These are phyloP conservation scores for Flaveria sonorensis DNA, from an alignment of 129 eudicot species.

Conservation along the genomic window DNA sequence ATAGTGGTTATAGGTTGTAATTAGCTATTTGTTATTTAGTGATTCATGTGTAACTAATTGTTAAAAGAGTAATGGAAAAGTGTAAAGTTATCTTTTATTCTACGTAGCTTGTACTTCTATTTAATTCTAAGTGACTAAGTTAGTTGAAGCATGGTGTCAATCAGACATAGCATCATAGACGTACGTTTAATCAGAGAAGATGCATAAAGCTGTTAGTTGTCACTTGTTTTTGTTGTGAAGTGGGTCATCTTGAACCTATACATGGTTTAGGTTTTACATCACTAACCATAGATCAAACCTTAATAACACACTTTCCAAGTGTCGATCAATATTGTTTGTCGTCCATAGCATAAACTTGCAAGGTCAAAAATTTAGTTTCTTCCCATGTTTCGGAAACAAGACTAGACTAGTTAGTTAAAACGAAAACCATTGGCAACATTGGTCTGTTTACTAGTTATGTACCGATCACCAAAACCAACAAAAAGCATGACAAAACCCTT, in stretches of 20 bases:
- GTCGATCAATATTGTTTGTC: neutral
- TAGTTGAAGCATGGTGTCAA: neutral
- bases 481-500: neutral
- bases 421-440: neutral
- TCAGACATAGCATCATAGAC: neutral
- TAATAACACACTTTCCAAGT: neutral
- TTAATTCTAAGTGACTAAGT: neutral
- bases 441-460: neutral
- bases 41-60: neutral
- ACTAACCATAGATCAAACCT: neutral
- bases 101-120: neutral
- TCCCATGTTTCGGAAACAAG: neutral
- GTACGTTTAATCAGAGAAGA: neutral
- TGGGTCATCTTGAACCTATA: constrained; percentile 11
- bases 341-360: neutral
- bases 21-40: neutral
- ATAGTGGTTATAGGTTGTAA: too few species aligned
- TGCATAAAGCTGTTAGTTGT: constrained; percentile 15
- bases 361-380: neutral
- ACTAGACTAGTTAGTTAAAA: neutral
- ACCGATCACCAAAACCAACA: neutral
- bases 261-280: neutral
- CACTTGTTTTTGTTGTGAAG: constrained; percentile 10
- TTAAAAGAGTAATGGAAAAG: neutral
- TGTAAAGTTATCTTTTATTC: neutral